Base-by-base conservation (phyloP, 805 yeast genomes). In the Candida mattraensis region DNA sequence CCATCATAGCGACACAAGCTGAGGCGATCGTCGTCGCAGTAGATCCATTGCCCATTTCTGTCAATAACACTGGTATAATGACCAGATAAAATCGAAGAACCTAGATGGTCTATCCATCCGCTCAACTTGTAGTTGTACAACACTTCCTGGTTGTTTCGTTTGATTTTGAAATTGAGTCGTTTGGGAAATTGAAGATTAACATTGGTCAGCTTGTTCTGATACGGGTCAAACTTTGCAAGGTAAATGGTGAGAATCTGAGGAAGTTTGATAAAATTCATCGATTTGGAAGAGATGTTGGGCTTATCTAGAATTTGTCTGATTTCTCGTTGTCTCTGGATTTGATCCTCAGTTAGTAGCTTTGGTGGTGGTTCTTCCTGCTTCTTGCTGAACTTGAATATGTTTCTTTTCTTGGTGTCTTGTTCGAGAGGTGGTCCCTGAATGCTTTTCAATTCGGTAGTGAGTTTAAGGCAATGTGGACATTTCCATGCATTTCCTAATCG, bases 401-500 rank as follows among this genome's bases (percentile, higher is more conserved):
- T 54, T 50, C 58, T 49, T 63, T 49, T 44, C 33, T 39, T 48
- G 9, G 27, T 16, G 9, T 25, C 27, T 4, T 28, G 35, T 9
- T 22, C 32, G 8, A 27, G 27, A 8, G 32, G 22, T 45, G 17
- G 17, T 2, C 30, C 38, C 30, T 32, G 57, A 45, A 37, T 32
- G 26, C 31, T 34, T 46, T 25, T 40, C 46, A 21, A 33, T 38
- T 39, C 48, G 39, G 42, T 55, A 48, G 38, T 19, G 30, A 45
- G 28, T 40, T 71, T 61, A 34, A 58, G 60, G 62, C 94, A 84
- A 36, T 77, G 74, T 6, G 93, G 89, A 64, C 94, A 84, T 45
- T 80, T 75, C 94, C 94, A 84, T 1, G 93, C 86, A 60, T 84
- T 83, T 5, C 80, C 89, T 17, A 87, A 40, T 20, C 53, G 83